Evolutionary conservation across 768 basidiomycete genomes (phyloP).

Genomic region (Sarcodon aspratus): DNA sequence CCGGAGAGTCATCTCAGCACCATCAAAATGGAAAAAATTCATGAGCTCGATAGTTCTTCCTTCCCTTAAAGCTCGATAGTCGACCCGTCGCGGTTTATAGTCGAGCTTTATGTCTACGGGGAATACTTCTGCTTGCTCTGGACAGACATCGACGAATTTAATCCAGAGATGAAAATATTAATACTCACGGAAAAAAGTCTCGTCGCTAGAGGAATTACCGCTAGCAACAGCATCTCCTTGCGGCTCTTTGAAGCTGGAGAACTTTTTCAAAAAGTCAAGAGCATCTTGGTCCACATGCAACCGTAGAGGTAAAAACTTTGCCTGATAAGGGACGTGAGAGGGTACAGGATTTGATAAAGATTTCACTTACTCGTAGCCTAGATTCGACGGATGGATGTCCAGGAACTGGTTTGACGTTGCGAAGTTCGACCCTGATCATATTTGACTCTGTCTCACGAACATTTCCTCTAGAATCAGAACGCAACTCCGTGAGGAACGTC

Average conservation of each 20-base stretch:
- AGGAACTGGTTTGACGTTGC: conserved; percentile 60
- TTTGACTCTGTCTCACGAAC: conserved; percentile 84
- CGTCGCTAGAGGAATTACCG: conserved; percentile 25
- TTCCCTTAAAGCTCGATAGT: conserved; percentile 82
- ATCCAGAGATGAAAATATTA: neutral
- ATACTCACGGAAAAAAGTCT: conserved; percentile 63
- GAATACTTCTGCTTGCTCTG: conserved; percentile 91
- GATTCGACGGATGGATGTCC: conserved; percentile 64
- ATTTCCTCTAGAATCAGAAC: conserved; percentile 78
- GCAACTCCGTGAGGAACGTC: conserved; percentile 85
- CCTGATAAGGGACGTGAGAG: conserved; percentile 30
- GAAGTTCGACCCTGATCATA: conserved; percentile 85
- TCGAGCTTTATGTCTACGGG: conserved; percentile 93
- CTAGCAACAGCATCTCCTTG: conserved; percentile 25
- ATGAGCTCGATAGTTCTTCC: conserved; percentile 94
- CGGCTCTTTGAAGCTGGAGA: conserved; percentile 79
- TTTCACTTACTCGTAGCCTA: conserved; percentile 55
- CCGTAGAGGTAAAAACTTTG: conserved; percentile 81
- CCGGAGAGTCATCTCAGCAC: conserved; percentile 93
- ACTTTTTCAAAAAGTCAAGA: conserved; percentile 93
- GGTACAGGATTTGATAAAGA: neutral
- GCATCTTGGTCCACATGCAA: conserved; percentile 98
- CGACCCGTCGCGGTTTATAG: conserved; percentile 95
- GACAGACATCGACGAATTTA: neutral
- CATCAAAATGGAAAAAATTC: conserved; percentile 99